Base-by-base conservation (phyloP, 306 rosid species). In the Heteromeles arbutifolia region DNA sequence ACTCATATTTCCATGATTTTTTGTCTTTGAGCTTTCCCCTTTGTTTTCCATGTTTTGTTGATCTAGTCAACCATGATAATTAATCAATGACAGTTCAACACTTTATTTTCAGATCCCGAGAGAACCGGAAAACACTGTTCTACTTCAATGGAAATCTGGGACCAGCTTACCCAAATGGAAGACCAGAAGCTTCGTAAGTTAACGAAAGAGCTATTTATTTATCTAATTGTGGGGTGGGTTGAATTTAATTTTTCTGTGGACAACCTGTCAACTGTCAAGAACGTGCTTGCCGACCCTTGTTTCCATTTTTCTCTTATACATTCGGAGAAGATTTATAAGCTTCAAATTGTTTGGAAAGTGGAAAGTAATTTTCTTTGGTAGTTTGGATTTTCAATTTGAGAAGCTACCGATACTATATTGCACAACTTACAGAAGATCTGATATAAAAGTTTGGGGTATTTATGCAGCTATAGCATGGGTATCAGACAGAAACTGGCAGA, bases 61-160 rank as follows among this genome's bases (percentile, higher is more conserved):
- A 21, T 12, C 69, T 6, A 8, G 75, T 77, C 22, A 4, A 64
- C 70, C 32, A 39, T 24, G 54, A 29, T 32, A 4, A 34, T n/a
- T 73, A 73, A 8, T 14, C 67, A 31, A 39, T 3, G 48, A 67
- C 25, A 73, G 5, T 71, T 78, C 45, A 77, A 57, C 69, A 75
- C 29, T 76, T 78, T 73, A 21, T 66, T 79, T 84, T 77, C 88
- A 93, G 98, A 85, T 76, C 96, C n/a, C 84, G 57, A 56, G 96
- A 90, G 70, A 65, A 73, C 81, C 92, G 96, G 73, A 91, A 91
- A 84, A 88, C 88, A 3, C 77, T 93, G 58, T 93, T 93, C 84
- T 93, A 83, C 86, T 93, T 93, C 86, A 89, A 91, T 15, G 97
- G 98, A 80, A 93, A 93, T 83, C 88, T 93, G 45, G 98, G 98